Percentiles rank a stretch among this genome's conserved stretches.
phyloP scores from a whole-genome alignment of 2,329 filamentous ascomycete genomes.

The Aureobasidium vineae region DNA sequence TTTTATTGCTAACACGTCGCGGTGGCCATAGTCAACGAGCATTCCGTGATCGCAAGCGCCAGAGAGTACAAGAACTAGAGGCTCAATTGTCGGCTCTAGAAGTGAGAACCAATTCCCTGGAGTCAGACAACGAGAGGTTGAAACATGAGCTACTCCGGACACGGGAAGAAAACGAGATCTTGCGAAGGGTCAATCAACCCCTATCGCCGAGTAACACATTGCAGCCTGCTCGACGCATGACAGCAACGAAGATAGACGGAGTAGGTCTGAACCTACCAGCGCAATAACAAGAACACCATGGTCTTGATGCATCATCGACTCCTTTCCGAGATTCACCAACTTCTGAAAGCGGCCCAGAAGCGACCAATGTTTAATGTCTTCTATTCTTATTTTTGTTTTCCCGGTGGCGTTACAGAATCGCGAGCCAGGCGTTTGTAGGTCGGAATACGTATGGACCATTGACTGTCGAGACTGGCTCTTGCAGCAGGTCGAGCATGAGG shows the following conservation, averaged over 20 bases:
- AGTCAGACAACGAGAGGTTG: slow-evolving; percentile 81
- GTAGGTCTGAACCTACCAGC: neutral
- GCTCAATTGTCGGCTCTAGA: slow-evolving; percentile 77
- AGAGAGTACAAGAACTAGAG: slow-evolving; percentile 90
- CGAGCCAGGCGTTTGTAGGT: neutral
- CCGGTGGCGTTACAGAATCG: neutral
- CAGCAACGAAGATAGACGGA: neutral
- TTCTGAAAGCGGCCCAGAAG: neutral
- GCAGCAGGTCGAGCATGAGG: neutral
- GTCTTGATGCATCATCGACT: neutral
- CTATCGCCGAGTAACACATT: neutral
- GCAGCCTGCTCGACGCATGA: neutral
- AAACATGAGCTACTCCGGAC: slow-evolving; percentile 80
- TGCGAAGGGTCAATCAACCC: slow-evolving; percentile 41
- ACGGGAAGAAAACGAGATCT: slow-evolving; percentile 87
- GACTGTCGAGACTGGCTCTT: neutral
- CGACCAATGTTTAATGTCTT: slow-evolving; percentile 9
- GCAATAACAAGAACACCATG: neutral
- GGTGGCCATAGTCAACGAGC: slow-evolving; percentile 72
- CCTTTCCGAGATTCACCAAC: neutral
- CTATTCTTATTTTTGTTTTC: neutral
- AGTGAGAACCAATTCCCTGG: slow-evolving; percentile 67
- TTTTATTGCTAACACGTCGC: slow-evolving; percentile 21
- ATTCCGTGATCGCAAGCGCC: slow-evolving; percentile 94
- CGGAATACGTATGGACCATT: no score